Evolutionary conservation across 352 stramenopile genomes (phyloP).

Genomic region (Globisporangium parvum): DNA sequence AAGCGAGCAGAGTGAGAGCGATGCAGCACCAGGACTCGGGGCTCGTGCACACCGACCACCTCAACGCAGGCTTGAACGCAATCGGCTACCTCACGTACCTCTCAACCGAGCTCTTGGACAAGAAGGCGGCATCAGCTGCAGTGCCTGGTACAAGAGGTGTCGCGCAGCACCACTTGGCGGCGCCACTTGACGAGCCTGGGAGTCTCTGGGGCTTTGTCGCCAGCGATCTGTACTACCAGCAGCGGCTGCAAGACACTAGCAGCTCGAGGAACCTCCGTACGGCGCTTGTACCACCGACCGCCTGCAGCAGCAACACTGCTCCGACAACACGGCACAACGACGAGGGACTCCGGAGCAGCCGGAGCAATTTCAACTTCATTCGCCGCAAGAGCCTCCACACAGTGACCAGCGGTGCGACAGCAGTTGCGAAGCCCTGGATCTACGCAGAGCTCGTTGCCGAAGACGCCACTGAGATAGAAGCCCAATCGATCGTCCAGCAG

Average conservation of each 20-base stretch:
- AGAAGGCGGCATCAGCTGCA: not conserved
- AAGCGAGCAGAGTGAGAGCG: not conserved
- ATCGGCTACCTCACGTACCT: conserved; percentile 1
- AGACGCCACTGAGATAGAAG: conserved; percentile 11
- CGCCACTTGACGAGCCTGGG: not conserved
- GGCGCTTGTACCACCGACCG: too few relatives aligned
- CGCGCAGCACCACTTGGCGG: not conserved
- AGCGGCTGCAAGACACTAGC: conserved; percentile 4
- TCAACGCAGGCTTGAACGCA: conserved; percentile 3
- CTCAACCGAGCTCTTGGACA: conserved; percentile 3
- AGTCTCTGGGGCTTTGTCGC: conserved; percentile 25
- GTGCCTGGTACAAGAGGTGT: not conserved
- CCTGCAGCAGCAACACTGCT: not conserved
- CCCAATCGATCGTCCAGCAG: conserved; percentile 16
- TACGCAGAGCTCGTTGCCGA: conserved; percentile 45
- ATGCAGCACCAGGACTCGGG: not conserved
- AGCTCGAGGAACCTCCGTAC: not conserved
- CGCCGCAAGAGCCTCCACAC: conserved; percentile 15
- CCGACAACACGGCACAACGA: not conserved
- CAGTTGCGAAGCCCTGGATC: conserved; percentile 23
- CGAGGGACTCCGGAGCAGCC: not conserved
- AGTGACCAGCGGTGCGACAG: too few relatives aligned
- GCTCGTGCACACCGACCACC: not conserved
- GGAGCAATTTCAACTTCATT: conserved; percentile 15
- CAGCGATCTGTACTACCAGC: conserved; percentile 21